Evolutionary conservation across 176 grass and related monocot species (phyloP).

Genomic region (Cenchrus americanus): DNA sequence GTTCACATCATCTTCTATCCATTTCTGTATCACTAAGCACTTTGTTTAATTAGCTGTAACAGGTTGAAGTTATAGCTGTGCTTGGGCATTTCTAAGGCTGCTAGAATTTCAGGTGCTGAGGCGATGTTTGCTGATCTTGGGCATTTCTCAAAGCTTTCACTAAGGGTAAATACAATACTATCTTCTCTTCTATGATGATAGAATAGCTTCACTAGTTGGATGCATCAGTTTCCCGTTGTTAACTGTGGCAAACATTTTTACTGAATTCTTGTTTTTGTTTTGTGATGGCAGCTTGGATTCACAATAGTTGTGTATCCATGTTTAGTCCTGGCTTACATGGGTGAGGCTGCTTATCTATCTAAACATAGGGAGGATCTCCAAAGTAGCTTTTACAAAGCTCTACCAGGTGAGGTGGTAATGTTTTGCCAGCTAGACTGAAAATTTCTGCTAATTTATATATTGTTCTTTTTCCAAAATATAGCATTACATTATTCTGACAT

Average conservation of each 20-base stretch:
- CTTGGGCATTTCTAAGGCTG: conserved; percentile 59
- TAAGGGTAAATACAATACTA: conserved; percentile 50
- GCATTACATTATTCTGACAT: background rate
- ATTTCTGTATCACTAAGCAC: background rate
- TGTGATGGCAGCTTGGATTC: conserved; percentile 72
- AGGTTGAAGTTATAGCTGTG: conserved; percentile 3
- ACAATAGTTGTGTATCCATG: conserved; percentile 82
- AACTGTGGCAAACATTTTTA: conserved; percentile 1
- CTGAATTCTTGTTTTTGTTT: conserved; percentile 41
- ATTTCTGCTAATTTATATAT: background rate
- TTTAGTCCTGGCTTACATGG: conserved; percentile 93
- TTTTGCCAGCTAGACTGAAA: background rate
- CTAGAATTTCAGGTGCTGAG: conserved; percentile 69
- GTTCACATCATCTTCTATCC: conserved; percentile 34
- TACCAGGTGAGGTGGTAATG: conserved; percentile 61
- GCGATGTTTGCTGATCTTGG: conserved; percentile 98
- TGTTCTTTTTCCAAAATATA: background rate
- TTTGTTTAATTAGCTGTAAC: conserved; percentile 18
- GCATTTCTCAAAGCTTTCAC: conserved; percentile 82
- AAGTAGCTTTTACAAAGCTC: conserved; percentile 92
- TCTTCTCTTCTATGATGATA: background rate
- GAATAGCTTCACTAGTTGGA: background rate
- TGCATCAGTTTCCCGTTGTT: background rate
- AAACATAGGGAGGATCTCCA: conserved; percentile 83
- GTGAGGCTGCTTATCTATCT: conserved; percentile 88